Base-by-base conservation (phyloP, 768 basidiomycete genomes). In the Mycena epipterygia region DNA sequence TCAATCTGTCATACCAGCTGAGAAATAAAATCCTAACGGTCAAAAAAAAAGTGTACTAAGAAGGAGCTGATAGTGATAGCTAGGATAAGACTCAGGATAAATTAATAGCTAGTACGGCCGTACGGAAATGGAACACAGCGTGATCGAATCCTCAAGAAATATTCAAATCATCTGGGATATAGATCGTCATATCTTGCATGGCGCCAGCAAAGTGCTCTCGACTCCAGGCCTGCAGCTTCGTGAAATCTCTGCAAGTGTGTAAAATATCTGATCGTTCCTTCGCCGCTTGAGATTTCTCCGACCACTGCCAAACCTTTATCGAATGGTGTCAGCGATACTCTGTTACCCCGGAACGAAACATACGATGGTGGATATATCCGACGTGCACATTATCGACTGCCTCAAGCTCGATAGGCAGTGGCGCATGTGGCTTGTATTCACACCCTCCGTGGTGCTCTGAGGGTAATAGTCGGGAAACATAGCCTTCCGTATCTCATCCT, bases 291-390 rank as follows among this genome's bases (percentile, higher is more conserved):
- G 67, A 72, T 53, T 58, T 64, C 23, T 73, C 72, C 1, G 73
- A 74, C 77, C 77, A 78, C 48, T 75, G 75, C 77, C 77, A 78
- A 33, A 73, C 72, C 72, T 73, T 19, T 4, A 48, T 16, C 46
- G 13, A 39, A 14, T n/a, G 25, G 41, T 27, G 17, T 64, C 32
- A 64, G 48, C 33, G 53, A 39, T 17, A 37, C 35, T 44, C 25
- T 21, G 8, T 21, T 13, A 30, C 30, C 11, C 11, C 37, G 0
- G 48, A 7, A 23, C 35, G 49, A 42, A 51, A 62, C 49, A 44
- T 49, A 78, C 76, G 52, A 74, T 73, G 23, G 75, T 64, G 5
- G 74, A 73, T 39, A 78, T 66, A 60, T 78, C 77, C 2, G 74
- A 53, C 5, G 68, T 49, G 46, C 77, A 78, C 72, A 71, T 75